Evolutionary conservation across 139 green algal genomes (phyloP), one percentile per base, ranked within the genome.

Genomic region (Eudorina sp.): DNA sequence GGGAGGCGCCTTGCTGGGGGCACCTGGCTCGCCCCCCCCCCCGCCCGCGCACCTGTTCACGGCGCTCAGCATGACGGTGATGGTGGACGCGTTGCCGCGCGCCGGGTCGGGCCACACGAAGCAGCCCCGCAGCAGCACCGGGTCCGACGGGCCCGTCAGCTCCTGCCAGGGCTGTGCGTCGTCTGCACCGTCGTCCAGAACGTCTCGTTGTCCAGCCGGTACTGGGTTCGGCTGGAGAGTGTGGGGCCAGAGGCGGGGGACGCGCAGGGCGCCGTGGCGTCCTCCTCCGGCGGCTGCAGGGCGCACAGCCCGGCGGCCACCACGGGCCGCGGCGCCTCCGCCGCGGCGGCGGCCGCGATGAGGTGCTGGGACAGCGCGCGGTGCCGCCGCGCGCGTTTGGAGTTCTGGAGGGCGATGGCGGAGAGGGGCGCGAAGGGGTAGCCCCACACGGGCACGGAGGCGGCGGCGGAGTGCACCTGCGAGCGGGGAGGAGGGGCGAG

Each of bases 341-440:
- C 79, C 3, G 73, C 27, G 18, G 83, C 84, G 4, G 55, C 64
- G n/a, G 75, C 74, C 8, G 73, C 60, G 3, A 83, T 69, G 3
- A 91, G 73, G 68, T 89, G 80, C 43, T 82, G 70, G 19, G 53
- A 83, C 41, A 94, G 51, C 16, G 89, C 73, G 36, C 90, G 74
- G 31, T 92, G 80, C 23, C 92, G 89, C 5, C 92, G 85, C 25
- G 75, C 83, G 45, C 92, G 92, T 64, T 89, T 90, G 82, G 87
- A 90, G 89, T 77, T 91, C 38, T 91, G 89, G 2, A 94, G 76
- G 0, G 80, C 79, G 13, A 80, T 70, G 40, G 84, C 66, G 27
- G 89, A 89, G 43, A 89, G 90, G 6, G 69, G 29, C 13, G 81
- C 82, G 86, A 94, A 94, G 78, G 92, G 92, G 55, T 93, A 94